Evolutionary conservation across 2,329 filamentous ascomycete species (phyloP).

Genomic region (Epichloe amarillans): DNA sequence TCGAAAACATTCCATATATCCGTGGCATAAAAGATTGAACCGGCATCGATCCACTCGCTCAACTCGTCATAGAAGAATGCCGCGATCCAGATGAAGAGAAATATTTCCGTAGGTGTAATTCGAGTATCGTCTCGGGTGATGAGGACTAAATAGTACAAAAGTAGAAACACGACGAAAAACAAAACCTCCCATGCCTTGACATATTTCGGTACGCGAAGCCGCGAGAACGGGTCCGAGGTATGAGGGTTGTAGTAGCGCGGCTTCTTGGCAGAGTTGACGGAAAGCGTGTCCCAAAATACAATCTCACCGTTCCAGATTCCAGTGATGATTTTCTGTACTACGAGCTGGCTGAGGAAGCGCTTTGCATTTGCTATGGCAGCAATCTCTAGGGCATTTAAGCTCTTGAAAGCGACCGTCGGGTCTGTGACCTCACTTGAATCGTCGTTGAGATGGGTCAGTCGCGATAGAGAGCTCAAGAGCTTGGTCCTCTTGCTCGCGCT

Average conservation of each 20-base stretch:
- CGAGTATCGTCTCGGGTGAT: constrained; percentile 54
- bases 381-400: constrained; percentile 77
- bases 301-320: constrained; percentile 81
- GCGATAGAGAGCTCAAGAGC: constrained; percentile 40
- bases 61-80: constrained; percentile 83
- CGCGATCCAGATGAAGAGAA: constrained; percentile 75
- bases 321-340: constrained; percentile 72
- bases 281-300: constrained; percentile 74
- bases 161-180: constrained; percentile 66
- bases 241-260: constrained; percentile 60
- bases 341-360: constrained; percentile 66
- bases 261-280: constrained; percentile 58
- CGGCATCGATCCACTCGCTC: constrained; percentile 74
- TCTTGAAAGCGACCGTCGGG: constrained; percentile 59
- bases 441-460: constrained; percentile 31
- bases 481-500: constrained; percentile 32
- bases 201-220: constrained; percentile 68
- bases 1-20: constrained; percentile 73
- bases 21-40: constrained; percentile 70
- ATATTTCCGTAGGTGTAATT: constrained; percentile 55
- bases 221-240: constrained; percentile 59
- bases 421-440: constrained; percentile 36
- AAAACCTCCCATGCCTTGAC: constrained; percentile 72
- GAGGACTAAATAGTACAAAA: constrained; percentile 76
- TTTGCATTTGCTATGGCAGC: constrained; percentile 71